These are phyloP conservation scores for Gaeumannomyces sp. DNA, from an alignment of 2,329 filamentous ascomycete species.

Conservation along the genomic window DNA sequence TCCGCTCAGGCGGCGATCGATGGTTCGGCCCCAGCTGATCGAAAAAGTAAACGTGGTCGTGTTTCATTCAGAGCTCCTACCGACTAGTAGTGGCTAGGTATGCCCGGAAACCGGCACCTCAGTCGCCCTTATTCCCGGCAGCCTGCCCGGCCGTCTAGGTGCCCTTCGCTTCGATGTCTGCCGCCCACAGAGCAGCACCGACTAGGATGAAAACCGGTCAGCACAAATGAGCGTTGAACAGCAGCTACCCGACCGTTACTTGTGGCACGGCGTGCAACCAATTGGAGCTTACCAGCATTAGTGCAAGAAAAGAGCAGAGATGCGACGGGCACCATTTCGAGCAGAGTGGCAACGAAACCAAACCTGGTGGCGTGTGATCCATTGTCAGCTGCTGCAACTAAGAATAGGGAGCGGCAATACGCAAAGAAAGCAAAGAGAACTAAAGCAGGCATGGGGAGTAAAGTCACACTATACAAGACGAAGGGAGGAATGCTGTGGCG, in stretches of 20 bases:
- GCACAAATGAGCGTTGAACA: not conserved
- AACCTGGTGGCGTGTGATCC: conserved; percentile 47
- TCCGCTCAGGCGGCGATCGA: no score
- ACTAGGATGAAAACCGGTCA: conserved; percentile 39
- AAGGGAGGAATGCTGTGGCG: not conserved
- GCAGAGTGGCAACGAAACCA: conserved; percentile 63
- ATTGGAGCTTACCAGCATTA: conserved; percentile 59
- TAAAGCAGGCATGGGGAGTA: not conserved
- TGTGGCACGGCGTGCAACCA: not conserved
- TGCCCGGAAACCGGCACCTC: not conserved
- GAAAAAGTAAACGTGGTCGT: no score
- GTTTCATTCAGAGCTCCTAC: no score
- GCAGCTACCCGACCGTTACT: not conserved
- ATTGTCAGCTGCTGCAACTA: not conserved
- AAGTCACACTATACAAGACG: not conserved
- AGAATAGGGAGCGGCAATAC: not conserved
- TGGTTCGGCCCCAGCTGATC: no score
- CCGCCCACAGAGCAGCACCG: conserved; percentile 90
- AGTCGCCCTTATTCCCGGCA: conserved; percentile 3
- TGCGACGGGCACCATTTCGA: conserved; percentile 78
- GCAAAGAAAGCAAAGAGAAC: not conserved
- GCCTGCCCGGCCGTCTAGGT: conserved; percentile 34
- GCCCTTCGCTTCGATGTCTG: conserved; percentile 64
- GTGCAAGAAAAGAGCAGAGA: conserved; percentile 86
- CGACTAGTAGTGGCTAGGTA: no score